These are phyloP conservation scores for Globisporangium irregulare DNA, from an alignment of 352 stramenopile species.

Conservation along the genomic window DNA sequence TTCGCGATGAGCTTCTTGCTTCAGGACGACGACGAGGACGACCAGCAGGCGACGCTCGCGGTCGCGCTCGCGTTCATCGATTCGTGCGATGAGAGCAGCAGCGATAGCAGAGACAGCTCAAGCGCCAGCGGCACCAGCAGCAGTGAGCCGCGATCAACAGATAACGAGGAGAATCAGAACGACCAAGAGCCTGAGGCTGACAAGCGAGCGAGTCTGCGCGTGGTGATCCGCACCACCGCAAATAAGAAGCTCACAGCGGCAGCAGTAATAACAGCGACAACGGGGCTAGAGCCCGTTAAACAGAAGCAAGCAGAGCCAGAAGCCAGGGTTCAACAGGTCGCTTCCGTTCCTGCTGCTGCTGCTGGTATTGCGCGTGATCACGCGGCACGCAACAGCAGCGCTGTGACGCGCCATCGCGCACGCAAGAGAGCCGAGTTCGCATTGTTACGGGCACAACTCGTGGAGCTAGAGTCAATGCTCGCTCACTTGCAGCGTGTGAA, in stretches of 20 bases:
- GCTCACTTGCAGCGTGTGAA: conserved; percentile 1
- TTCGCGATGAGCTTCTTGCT: conserved; percentile 14
- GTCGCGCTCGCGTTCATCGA: conserved; percentile 15
- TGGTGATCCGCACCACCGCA: conserved; percentile 11
- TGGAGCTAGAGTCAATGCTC: background rate
- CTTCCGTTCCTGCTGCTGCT: background rate
- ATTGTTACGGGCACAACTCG: background rate
- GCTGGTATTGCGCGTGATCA: background rate
- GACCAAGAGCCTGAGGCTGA: background rate
- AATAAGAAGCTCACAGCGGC: conserved; percentile 4
- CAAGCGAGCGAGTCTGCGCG: conserved; percentile 3
- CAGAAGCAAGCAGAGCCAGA: background rate
- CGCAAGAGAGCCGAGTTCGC: conserved; percentile 6
- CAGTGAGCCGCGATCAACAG: background rate
- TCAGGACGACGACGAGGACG: background rate
- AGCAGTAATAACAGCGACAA: background rate
- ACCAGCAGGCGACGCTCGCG: conserved; percentile 6
- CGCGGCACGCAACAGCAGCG: background rate
- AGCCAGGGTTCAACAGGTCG: background rate
- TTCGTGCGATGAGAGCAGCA: conserved; percentile 21
- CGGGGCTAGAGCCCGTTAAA: background rate
- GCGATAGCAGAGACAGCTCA: background rate
- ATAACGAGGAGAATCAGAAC: background rate
- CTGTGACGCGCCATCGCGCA: conserved; percentile 6
- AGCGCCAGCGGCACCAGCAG: background rate